phyloP scores from a whole-genome alignment of 169 alveolate genomes.

The Cryptosporidium baileyi region DNA sequence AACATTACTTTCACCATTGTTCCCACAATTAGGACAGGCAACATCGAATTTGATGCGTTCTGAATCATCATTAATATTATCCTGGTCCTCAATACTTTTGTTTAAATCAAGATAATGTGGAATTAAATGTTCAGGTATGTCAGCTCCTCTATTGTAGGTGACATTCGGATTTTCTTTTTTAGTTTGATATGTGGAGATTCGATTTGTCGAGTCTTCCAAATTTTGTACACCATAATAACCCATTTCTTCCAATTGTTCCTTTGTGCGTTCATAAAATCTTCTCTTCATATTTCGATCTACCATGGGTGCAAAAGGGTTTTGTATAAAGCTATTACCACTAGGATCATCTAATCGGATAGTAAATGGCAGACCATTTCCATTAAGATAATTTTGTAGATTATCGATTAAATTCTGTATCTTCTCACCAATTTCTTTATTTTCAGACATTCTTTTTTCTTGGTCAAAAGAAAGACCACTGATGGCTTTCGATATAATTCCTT shows the following conservation, averaged over 20 bases:
- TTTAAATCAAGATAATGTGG: conserved; percentile 60
- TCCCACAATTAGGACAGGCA: conserved; percentile 87
- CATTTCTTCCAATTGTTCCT: conserved; percentile 84
- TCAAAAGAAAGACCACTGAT: conserved; percentile 77
- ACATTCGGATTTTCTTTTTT: conserved; percentile 12
- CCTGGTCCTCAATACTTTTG: conserved; percentile 66
- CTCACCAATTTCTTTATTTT: conserved; percentile 77
- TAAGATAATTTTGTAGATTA: conserved; percentile 74
- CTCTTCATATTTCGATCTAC: conserved; percentile 75
- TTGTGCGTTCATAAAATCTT: conserved; percentile 79
- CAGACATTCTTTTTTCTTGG: conserved; percentile 77
- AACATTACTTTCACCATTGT: conserved; percentile 79
- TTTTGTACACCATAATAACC: conserved; percentile 81
- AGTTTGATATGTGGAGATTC: conserved; percentile 55
- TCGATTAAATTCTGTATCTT: conserved; percentile 80
- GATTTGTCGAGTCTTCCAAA: conserved; percentile 64
- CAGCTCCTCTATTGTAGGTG: conserved; percentile 57
- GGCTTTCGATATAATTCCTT: conserved; percentile 84
- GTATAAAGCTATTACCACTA: conserved; percentile 93
- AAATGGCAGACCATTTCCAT: conserved; percentile 86
- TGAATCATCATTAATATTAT: not conserved
- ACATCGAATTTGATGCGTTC: conserved; percentile 70
- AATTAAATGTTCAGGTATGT: conserved; percentile 66
- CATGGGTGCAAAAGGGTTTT: conserved; percentile 79
- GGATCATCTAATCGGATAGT: conserved; percentile 93